These are phyloP conservation scores for Globisporangium radiosum DNA, from an alignment of 352 stramenopile genomes.

Conservation along the genomic window DNA sequence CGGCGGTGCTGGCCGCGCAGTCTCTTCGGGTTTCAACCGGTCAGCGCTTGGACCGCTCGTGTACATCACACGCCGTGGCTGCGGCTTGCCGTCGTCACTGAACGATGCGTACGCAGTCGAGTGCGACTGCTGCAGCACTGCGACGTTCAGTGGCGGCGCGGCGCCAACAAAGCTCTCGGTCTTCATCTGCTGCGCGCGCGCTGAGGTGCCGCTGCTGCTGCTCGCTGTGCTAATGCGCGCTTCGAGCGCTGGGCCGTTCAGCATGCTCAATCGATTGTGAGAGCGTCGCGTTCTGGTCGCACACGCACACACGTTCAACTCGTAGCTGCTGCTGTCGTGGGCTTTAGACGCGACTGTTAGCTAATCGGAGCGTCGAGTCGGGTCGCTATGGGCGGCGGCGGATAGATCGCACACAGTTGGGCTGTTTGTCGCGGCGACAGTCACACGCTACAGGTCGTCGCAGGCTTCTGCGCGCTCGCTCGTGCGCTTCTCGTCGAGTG, in stretches of 20 bases:
- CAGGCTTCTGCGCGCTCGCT: too few relatives aligned
- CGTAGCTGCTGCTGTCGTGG: too few relatives aligned
- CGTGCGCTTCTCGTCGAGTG: too few relatives aligned
- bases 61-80: constrained; percentile 7
- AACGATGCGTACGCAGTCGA: constrained; percentile 4
- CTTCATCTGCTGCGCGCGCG: neutral
- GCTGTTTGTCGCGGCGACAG: too few relatives aligned
- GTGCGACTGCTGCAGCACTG: constrained; percentile 13
- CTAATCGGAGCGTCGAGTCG: too few relatives aligned
- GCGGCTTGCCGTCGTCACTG: constrained; percentile 13
- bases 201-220: neutral
- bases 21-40: neutral
- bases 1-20: neutral
- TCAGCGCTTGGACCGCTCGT: neutral
- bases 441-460: too few relatives aligned
- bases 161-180: constrained; percentile 3
- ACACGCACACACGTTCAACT: neutral
- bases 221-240: neutral
- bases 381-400: too few relatives aligned
- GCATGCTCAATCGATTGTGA: neutral
- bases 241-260: neutral
- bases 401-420: too few relatives aligned
- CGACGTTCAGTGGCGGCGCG: constrained; percentile 13
- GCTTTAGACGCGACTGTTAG: too few relatives aligned
- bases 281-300: neutral